Evolutionary conservation across 2,329 filamentous ascomycete species (phyloP).

Genomic region (Aspergillus pseudonomiae): DNA sequence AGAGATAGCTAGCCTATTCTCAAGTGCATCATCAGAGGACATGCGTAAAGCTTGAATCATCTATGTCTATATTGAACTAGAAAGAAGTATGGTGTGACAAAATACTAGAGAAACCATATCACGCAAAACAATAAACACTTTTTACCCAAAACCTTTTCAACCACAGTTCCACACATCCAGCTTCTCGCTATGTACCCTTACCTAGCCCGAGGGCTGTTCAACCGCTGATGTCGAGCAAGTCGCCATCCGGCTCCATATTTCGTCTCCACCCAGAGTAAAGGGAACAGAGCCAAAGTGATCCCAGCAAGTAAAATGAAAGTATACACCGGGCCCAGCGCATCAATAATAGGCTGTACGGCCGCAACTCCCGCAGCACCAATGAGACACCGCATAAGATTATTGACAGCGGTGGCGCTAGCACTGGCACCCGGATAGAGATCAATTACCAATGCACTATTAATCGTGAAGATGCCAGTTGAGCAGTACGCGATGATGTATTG

Average conservation of each 20-base stretch:
- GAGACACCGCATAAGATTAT: neutral
- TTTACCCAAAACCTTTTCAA: no score
- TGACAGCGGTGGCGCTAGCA: neutral
- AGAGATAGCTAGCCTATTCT: no score
- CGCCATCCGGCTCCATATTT: neutral
- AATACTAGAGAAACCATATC: no score
- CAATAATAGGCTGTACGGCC: neutral
- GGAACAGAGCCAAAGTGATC: neutral
- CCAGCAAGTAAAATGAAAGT: neutral
- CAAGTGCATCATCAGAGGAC: no score
- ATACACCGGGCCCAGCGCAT: neutral
- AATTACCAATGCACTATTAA: neutral
- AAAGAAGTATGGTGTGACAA: no score
- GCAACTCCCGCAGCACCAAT: neutral
- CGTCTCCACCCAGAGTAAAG: neutral
- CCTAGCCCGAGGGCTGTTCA: neutral
- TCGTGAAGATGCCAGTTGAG: neutral
- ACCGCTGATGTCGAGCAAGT: neutral
- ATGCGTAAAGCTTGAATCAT: no score
- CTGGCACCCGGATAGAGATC: neutral
- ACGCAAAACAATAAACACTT: no score
- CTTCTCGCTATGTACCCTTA: neutral
- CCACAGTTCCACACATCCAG: neutral
- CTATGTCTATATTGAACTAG: no score
- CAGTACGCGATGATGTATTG: neutral